Percentiles rank a stretch among this genome's conserved stretches.
Evolutionary conservation across 192 early-diverging fungal genomes (phyloP).

Genomic region (Coemansia umbellata): DNA sequence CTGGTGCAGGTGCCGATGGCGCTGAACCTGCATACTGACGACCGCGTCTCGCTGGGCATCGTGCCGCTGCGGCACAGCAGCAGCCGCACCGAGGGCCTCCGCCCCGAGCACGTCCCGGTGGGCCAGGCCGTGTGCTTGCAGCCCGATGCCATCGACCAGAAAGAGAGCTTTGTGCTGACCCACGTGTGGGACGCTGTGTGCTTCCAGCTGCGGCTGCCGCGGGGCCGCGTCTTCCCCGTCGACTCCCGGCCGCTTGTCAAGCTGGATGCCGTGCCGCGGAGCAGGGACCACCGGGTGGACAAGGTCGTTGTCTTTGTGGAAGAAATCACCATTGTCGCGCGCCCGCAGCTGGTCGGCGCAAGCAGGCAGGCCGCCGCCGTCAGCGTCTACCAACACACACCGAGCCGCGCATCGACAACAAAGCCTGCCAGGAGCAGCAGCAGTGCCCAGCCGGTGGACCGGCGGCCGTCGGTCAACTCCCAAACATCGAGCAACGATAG

Average conservation of each 20-base stretch:
- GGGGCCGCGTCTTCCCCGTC: slow-evolving; percentile 19
- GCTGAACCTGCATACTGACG: slow-evolving; percentile 34
- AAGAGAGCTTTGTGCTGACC: slow-evolving; percentile 20
- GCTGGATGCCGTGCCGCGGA: slow-evolving; percentile 30
- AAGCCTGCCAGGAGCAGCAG: background rate
- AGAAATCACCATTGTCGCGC: slow-evolving; percentile 41
- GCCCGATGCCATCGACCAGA: slow-evolving; percentile 20
- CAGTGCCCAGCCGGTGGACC: background rate
- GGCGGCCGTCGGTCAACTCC: slow-evolving; percentile 3
- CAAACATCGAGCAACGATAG: slow-evolving; percentile 30
- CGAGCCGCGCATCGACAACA: background rate
- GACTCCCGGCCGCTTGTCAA: slow-evolving; percentile 15
- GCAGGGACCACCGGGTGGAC: slow-evolving; percentile 13
- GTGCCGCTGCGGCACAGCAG: background rate
- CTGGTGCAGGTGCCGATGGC: slow-evolving; percentile 40
- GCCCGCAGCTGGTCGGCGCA: slow-evolving; percentile 9
- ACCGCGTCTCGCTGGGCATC: slow-evolving; percentile 28
- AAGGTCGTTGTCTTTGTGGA: slow-evolving; percentile 19
- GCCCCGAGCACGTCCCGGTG: slow-evolving; percentile 15
- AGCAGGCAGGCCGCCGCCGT: background rate
- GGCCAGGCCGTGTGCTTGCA: slow-evolving; percentile 21
- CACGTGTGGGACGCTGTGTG: slow-evolving; percentile 31
- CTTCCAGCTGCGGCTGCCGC: slow-evolving; percentile 19
- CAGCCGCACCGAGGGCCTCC: background rate
- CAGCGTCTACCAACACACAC: background rate